Percentiles rank a stretch among this genome's conserved stretches.
These are phyloP conservation scores for Sapria himalayana DNA, from an alignment of 345 rosid species.

Conservation along the genomic window DNA sequence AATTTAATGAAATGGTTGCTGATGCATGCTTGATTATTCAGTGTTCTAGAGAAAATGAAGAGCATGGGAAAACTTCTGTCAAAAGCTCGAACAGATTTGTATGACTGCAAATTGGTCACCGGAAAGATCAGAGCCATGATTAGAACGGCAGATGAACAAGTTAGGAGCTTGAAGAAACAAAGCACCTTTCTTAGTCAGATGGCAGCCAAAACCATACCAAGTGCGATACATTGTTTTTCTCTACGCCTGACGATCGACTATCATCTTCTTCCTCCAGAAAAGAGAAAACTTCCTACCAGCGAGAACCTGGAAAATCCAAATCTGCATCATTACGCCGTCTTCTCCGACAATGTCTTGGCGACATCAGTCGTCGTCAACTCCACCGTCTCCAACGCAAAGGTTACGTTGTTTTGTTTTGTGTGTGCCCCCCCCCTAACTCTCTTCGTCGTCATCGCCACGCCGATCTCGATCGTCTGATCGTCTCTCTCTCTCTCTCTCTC, in stretches of 20 bases:
- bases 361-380: conserved; percentile 99
- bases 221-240: conserved; percentile 87
- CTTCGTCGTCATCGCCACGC: no score
- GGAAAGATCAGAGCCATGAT: conserved; percentile 98
- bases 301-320: conserved; percentile 77
- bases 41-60: conserved; percentile 71
- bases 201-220: conserved; percentile 95
- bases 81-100: conserved; percentile 61
- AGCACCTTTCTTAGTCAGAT: conserved; percentile 95
- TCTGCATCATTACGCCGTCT: conserved; percentile 88
- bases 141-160: conserved; percentile 91
- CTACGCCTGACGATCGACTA: conserved; percentile 94
- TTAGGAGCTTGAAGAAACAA: conserved; percentile 94
- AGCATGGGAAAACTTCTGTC: conserved; percentile 76
- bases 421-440: no score
- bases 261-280: conserved; percentile 70
- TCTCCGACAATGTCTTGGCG: conserved; percentile 98
- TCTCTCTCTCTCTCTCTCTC: no score
- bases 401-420: conserved; percentile 13
- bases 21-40: no score
- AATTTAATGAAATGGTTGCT: no score
- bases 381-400: conserved; percentile 84
- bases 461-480: no score
- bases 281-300: conserved; percentile 66
- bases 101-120: conserved; percentile 86